Conservation (phyloP, 2,329 filamentous ascomycete species). For the Sarocladium strictum region DNA sequence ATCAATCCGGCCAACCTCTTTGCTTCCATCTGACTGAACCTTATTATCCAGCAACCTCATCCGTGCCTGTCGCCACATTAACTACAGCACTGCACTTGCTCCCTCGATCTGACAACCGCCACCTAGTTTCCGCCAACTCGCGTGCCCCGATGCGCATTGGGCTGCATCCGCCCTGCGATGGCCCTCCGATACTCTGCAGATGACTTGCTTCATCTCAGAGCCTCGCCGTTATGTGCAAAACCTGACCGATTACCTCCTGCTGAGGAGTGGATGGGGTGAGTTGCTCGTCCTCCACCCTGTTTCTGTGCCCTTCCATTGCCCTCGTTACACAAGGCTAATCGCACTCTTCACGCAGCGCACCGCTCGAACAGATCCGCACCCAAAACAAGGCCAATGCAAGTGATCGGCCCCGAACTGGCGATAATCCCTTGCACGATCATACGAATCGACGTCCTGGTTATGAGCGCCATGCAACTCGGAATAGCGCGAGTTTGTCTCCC, state of each 20-base stretch:
- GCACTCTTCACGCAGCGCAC: slow-evolving; percentile 11
- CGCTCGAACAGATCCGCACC: slow-evolving; percentile 39
- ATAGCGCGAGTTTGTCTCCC: slow-evolving; percentile 45
- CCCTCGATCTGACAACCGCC: neutral
- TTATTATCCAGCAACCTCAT: neutral
- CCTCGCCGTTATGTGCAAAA: slow-evolving; percentile 78
- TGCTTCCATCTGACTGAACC: neutral
- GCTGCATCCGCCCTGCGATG: slow-evolving; percentile 34
- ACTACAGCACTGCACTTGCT: neutral
- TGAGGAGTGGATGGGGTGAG: slow-evolving; percentile 96
- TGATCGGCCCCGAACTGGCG: slow-evolving; percentile 33
- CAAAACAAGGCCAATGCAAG: slow-evolving; percentile 31
- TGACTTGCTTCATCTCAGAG: slow-evolving; percentile 66
- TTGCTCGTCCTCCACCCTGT: slow-evolving; percentile 9
- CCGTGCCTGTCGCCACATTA: neutral
- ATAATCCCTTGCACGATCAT: slow-evolving; percentile 40
- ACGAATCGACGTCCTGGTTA: slow-evolving; percentile 44
- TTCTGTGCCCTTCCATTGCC: slow-evolving; percentile 17
- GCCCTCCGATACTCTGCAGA: slow-evolving; percentile 68
- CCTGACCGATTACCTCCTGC: slow-evolving; percentile 73
- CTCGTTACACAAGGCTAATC: slow-evolving; percentile 9
- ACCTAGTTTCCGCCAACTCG: neutral
- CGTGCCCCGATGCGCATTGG: slow-evolving; percentile 29
- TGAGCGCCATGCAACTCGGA: slow-evolving; percentile 51
- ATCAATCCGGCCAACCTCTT: neutral